These are phyloP conservation scores for Bipolaris cookei DNA, from an alignment of 2,329 filamentous ascomycete species.

Conservation along the genomic window DNA sequence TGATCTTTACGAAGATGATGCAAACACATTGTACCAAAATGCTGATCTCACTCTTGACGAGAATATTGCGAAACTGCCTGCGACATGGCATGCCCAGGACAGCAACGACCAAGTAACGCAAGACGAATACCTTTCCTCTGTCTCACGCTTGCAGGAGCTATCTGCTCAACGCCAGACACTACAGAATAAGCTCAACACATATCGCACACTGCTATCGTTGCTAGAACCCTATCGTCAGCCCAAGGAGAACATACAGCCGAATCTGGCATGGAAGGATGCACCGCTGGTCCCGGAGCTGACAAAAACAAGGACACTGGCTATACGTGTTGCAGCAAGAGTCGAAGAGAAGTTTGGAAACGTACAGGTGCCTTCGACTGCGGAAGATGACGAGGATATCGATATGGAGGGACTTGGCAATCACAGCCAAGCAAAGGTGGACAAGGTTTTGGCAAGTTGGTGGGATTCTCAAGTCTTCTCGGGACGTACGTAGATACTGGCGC, in stretches of 20 bases:
- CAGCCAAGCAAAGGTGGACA: conserved; percentile 34
- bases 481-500: conserved; percentile 6
- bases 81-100: conserved; percentile 21
- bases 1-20: conserved; percentile 51
- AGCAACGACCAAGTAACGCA: conserved; percentile 26
- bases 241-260: conserved; percentile 63
- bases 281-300: conserved; percentile 70
- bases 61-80: conserved; percentile 43
- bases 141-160: conserved; percentile 57
- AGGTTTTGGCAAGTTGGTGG: conserved; percentile 35
- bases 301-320: conserved; percentile 66
- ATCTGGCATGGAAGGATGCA: conserved; percentile 69
- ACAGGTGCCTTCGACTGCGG: conserved; percentile 35
- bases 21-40: conserved; percentile 37
- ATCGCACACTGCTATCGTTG: conserved; percentile 57
- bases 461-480: neutral
- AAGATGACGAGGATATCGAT: conserved; percentile 32
- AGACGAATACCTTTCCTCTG: conserved; percentile 47
- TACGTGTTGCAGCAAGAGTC: conserved; percentile 47
- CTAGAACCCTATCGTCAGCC: conserved; percentile 62
- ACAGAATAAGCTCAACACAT: conserved; percentile 56
- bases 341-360: conserved; percentile 39
- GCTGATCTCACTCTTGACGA: conserved; percentile 46
- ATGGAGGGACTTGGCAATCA: conserved; percentile 27
- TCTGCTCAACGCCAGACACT: conserved; percentile 58